Base-by-base conservation (phyloP, 1,284 basidiomycete species). In the Boletus calvinii region DNA sequence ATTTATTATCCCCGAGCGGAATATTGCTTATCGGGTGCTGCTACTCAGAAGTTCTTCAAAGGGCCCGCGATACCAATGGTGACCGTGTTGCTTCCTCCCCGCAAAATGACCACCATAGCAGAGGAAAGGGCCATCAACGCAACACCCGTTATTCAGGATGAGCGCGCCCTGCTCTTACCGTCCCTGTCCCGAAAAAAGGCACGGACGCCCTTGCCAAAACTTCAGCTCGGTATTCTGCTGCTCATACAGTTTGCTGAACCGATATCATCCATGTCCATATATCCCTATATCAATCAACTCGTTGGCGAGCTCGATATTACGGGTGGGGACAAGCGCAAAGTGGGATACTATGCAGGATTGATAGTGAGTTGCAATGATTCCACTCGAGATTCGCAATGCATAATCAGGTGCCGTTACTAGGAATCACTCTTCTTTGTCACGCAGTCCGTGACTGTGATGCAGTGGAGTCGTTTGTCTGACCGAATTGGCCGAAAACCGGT, bases 391-490 rank as follows among this genome's bases (percentile, higher is more conserved):
- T 2, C 17, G 9, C 17, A 1, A 11, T 20, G 7, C 17, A 53
- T 17, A 3, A 12, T 13, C 4, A 12, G 4, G 1, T 24, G 6
- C 5, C 13, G n/a, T 36, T n/a, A n/a, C n/a, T 42, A 88, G 85
- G 80, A 87, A 77, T 87, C 85, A 8, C 68, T 87, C 26, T 89
- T 89, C 72, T 88, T 83, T 57, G 71, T 84, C 36, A 80, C 85
- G 6, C 82, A 88, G 69, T 84, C 87, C 0, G 63, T 81, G 53
- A 82, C 84, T 18, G 84, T 90, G 24, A 71, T 91, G 41, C 81
- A 87, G 49, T 91, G 87, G 86, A 84, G 84, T 63, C 79, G 84
- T 24, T 60, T 83, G n/a, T 90, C 87, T 12, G 88, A 91, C 63
- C 72, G 76, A 38, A 70, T 89, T 32, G 88, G 88, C 22, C 79